Evolutionary conservation across 495 filamentous ascomycete genomes (phyloP), one percentile per base, ranked within the genome.

Genomic region (Xylaria bambusicola): DNA sequence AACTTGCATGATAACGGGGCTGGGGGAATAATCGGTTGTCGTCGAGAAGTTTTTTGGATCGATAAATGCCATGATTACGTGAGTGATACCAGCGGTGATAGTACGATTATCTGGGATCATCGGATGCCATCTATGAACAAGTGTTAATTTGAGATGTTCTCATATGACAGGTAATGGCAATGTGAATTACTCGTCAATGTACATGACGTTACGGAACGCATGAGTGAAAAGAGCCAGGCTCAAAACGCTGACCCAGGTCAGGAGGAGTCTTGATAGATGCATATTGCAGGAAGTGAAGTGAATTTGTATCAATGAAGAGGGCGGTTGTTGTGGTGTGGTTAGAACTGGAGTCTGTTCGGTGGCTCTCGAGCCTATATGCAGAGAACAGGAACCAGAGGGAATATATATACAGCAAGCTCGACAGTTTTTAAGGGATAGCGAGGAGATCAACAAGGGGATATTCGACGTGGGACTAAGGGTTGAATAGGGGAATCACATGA

Each of bases 51-150:
- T 59, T 10, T 68, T 70, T 0, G 82, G 76, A n/a, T 68, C 68
- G 1, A 82, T 82, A 55, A 86, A 85, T 2, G 76, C 79, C 63
- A 84, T 82, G 57, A 81, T 78, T 0, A 82, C 82, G 68, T 85
- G 77, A 6, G 75, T 77, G 35, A 80, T 62, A 15, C 67, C 67
- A 9, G 63, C 55, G 0, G 67, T 66, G n/a, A 62, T 49, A 0
- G 40, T 56, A 8, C 55, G 51, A 29, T 53, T 62, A 13, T 64
- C 62, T 20, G 44, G 24, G 27, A 47, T 46, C 0, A 58, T 33
- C 6, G 56, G 60, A 53, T 71, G 64, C 40, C 57, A 71, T 44
- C 56, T 58, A 24, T 31, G 33, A 13, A 44, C 1, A 17, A 10
- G 51, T 24, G 23, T 58, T 51, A 58, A 46, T n/a, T 42, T 20